Conservation (phyloP, 2,329 filamentous ascomycete genomes). For the Colletotrichum tabaci region DNA sequence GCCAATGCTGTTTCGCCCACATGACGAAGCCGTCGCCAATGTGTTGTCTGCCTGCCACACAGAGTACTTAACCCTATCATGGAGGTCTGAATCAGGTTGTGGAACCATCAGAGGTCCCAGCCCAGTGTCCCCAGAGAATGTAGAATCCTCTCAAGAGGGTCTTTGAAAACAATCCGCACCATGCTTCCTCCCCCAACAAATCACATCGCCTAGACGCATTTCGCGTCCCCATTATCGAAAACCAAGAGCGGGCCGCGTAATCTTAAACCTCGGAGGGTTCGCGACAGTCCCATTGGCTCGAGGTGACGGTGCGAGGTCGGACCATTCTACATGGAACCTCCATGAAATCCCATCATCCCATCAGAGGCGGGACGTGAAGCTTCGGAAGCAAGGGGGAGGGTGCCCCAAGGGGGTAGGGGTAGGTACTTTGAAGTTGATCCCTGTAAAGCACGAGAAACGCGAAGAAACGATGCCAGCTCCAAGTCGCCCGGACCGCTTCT, state of each 20-base stretch:
- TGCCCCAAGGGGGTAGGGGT: not conserved
- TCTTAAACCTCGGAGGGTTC: constrained; percentile 17
- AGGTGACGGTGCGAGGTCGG: not conserved
- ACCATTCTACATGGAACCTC: constrained; percentile 16
- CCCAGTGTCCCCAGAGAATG: not conserved
- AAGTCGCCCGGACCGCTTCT: too few species aligned
- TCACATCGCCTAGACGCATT: not conserved
- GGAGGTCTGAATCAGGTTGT: not conserved
- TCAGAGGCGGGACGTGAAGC: not conserved
- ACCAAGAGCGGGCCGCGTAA: not conserved
- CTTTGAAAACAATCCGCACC: not conserved
- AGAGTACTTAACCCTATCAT: not conserved
- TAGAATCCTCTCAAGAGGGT: constrained; percentile 7
- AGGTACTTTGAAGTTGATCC: not conserved
- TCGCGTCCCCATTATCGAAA: not conserved
- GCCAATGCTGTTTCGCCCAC: not conserved
- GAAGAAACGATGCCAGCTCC: too few species aligned
- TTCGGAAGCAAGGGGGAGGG: not conserved
- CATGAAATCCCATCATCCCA: not conserved
- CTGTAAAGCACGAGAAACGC: not conserved
- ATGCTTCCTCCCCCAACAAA: not conserved
- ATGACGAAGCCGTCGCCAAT: not conserved
- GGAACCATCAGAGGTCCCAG: not conserved
- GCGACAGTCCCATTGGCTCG: constrained; percentile 6
- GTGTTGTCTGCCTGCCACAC: not conserved